Conservation (phyloP, 441 rosid genomes). For the Omphalea diandra region DNA sequence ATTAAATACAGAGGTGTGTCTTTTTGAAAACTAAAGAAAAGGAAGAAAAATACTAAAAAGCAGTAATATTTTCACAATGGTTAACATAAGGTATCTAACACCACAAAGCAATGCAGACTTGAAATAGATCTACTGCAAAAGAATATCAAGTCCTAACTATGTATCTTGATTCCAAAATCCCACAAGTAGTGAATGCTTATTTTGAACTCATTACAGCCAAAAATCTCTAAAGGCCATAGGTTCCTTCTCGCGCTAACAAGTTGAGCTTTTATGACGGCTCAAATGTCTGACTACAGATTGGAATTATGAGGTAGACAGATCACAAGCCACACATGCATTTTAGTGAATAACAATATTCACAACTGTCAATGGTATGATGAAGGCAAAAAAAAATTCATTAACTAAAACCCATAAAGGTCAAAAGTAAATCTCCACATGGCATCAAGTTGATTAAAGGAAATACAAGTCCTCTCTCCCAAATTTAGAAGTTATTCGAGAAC, state of each 20-base stretch:
- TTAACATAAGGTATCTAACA: neutral
- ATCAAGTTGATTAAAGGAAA: neutral
- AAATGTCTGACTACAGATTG: neutral
- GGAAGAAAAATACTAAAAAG: neutral
- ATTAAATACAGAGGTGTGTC: neutral
- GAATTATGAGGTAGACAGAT: neutral
- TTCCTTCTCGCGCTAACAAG: neutral
- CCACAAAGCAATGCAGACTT: neutral
- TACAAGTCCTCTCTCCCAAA: neutral
- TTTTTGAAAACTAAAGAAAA: neutral
- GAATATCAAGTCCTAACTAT: neutral
- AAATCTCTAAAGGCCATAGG: neutral
- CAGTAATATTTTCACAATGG: neutral
- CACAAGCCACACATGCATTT: too few species aligned
- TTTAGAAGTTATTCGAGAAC: neutral
- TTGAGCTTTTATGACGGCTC: neutral
- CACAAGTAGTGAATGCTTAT: neutral
- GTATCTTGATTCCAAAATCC: constrained; percentile 1
- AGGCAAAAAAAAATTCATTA: neutral
- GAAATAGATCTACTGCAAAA: neutral
- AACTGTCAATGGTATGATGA: neutral
- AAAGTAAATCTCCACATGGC: neutral
- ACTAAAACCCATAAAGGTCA: neutral
- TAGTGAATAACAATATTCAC: too few species aligned
- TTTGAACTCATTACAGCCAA: neutral